Percentiles rank a stretch among this genome's conserved stretches.
These are phyloP conservation scores for Petunia secreta DNA, from an alignment of 257 asterid species.

Conservation along the genomic window DNA sequence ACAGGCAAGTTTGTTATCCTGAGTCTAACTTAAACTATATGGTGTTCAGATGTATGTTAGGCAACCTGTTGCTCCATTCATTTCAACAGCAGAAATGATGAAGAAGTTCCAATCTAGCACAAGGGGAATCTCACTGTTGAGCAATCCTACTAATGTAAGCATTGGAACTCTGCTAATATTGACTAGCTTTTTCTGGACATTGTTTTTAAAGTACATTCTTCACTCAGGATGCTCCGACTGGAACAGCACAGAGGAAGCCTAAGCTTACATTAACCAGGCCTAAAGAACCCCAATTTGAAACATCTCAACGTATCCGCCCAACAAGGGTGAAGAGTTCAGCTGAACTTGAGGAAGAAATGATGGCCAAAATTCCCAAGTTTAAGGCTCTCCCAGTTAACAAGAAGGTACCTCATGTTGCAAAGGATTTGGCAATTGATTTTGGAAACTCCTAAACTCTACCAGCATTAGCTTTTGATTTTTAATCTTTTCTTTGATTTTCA, in stretches of 20 bases:
- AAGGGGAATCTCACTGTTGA: constrained; percentile 53
- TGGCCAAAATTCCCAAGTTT: constrained; percentile 92
- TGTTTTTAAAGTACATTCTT: constrained; percentile 4
- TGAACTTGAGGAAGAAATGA: constrained; percentile 88
- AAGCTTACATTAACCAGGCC: constrained; percentile 90
- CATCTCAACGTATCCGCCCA: constrained; percentile 83
- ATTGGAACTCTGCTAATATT: background rate
- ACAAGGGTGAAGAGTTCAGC: constrained; percentile 75
- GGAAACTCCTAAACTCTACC: background rate
- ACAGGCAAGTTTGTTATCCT: background rate
- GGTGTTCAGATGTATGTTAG: constrained; percentile 66
- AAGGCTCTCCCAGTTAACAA: constrained; percentile 88
- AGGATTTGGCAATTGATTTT: background rate
- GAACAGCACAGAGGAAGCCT: constrained; percentile 45
- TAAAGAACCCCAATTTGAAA: constrained; percentile 84
- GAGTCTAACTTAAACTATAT: background rate
- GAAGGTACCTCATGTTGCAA: constrained; percentile 48
- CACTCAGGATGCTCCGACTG: constrained; percentile 35
- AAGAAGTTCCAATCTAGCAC: constrained; percentile 82
- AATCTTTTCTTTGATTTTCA: constrained; percentile 4
- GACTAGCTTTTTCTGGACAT: background rate
- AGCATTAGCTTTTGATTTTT: background rate
- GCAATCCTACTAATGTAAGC: constrained; percentile 56
- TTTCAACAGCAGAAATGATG: constrained; percentile 94
- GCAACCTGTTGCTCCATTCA: constrained; percentile 72